Base-by-base conservation (phyloP, 2,329 filamentous ascomycete species). In the Trichophyton verrucosum region DNA sequence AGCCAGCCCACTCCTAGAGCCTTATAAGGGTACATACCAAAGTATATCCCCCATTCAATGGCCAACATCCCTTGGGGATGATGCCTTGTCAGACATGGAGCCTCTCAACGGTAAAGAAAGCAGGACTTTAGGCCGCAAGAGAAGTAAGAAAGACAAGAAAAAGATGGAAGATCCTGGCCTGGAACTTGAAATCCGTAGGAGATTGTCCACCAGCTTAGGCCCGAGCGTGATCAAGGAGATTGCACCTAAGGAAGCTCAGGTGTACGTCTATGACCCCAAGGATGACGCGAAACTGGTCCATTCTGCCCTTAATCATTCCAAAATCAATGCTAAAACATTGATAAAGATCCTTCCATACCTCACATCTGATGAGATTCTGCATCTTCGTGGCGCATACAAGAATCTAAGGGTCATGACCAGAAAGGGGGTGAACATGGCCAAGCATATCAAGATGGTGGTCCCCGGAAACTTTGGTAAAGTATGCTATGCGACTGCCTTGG, bases 41-140 rank as follows among this genome's bases (percentile, higher is more conserved):
- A 89, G 89, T 61, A 88, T 95, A 67, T 96, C 91, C 0, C 91
- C 92, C 0, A 96, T 96, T 89, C 91, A 91, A 0, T 91, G 91
- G 0, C 89, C 91, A 0, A 77, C 83, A 61, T 77, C 83, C 67
- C 77, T 91, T 24, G 78, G 73, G 24, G 77, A 81, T 40, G 78
- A 84, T 8, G 81, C 83, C 22, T 70, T 81, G 27, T 78, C 77
- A 27, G 76, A 82, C 61, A 63, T 82, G 8, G 79, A 82, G 60
- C 72, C 72, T 8, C 67, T 78, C 13, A 72, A 72, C 51, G 69
- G 66, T 36, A 61, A 61, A 33, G 1, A 70, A 72, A 44, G 65
- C 65, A 8, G 67, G 68, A 40, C 72, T 8, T 67, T 78, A 11
- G 72, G 73, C 55, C 69, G 66, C 57, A 61, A 61, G 27, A 1